Evolutionary conservation across 169 alveolate genomes (phyloP).

Genomic region (Plasmodium adleri): DNA sequence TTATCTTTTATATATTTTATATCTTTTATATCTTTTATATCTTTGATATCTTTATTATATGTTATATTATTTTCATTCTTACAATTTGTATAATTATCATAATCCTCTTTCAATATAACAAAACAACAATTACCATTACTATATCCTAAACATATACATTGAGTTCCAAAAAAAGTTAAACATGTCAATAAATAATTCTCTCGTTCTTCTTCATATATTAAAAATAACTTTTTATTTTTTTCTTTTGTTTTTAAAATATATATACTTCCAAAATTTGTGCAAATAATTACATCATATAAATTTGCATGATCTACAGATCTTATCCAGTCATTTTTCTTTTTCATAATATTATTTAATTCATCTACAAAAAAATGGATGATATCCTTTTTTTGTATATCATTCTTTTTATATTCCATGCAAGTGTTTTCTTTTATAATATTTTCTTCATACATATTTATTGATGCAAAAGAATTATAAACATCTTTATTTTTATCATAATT

Average conservation of each 20-base stretch:
- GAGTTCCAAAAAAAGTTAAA: constrained; percentile 32
- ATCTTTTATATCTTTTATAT: background rate
- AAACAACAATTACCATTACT: constrained; percentile 69
- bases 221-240: background rate
- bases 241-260: constrained; percentile 42
- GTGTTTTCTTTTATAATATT: no score
- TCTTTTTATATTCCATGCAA: background rate
- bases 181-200: constrained; percentile 53
- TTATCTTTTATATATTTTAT: background rate
- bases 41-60: background rate
- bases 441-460: background rate
- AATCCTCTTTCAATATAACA: constrained; percentile 23
- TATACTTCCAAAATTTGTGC: constrained; percentile 57
- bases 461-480: background rate
- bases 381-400: background rate
- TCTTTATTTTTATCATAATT: background rate
- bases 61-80: background rate
- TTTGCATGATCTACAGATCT: constrained; percentile 51
- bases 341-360: constrained; percentile 14
- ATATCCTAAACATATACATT: constrained; percentile 60
- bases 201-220: constrained; percentile 42
- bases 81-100: background rate
- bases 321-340: constrained; percentile 66
- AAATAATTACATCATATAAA: constrained; percentile 22
- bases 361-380: constrained; percentile 12